phyloP scores from a whole-genome alignment of 805 yeast genomes.

The Nakazawaea anatomiae region DNA sequence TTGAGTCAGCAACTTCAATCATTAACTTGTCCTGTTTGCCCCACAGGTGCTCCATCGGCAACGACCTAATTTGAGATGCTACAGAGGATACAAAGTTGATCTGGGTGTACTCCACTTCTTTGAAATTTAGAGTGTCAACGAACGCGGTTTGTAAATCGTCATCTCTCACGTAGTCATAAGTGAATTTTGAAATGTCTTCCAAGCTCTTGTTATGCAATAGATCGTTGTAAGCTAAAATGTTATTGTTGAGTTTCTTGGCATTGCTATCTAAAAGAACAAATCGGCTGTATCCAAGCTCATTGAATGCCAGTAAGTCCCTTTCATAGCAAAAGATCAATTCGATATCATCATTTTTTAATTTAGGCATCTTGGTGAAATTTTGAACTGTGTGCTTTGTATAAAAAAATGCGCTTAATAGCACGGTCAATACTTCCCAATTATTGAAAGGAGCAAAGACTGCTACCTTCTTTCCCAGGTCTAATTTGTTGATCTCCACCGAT shows the following conservation, averaged over 20 bases:
- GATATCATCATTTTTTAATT: conserved; percentile 11
- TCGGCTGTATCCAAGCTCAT: conserved; percentile 17
- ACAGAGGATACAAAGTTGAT: conserved; percentile 29
- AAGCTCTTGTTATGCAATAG: background rate
- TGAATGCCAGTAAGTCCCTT: conserved; percentile 9
- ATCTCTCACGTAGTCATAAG: conserved; percentile 15
- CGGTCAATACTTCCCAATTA: conserved; percentile 15
- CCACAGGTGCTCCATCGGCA: conserved; percentile 23
- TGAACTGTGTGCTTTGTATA: conserved; percentile 3
- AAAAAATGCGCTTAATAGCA: conserved; percentile 23
- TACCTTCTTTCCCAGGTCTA: conserved; percentile 19
- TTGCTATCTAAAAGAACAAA: conserved; percentile 21
- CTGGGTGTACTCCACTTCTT: conserved; percentile 23
- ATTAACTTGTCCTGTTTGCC: conserved; percentile 18
- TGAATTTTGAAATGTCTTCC: background rate
- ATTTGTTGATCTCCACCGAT: conserved; percentile 18
- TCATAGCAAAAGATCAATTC: conserved; percentile 24
- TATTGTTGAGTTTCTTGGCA: conserved; percentile 13
- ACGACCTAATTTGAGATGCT: conserved; percentile 27
- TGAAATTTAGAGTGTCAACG: conserved; percentile 17
- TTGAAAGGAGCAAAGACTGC: conserved; percentile 18
- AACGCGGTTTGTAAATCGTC: conserved; percentile 20
- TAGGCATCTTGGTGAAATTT: conserved; percentile 8
- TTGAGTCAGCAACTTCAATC: conserved; percentile 9
- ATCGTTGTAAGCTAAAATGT: conserved; percentile 19